phyloP scores from a whole-genome alignment of 2,329 filamentous ascomycete genomes.

The Trichoderma sp. region DNA sequence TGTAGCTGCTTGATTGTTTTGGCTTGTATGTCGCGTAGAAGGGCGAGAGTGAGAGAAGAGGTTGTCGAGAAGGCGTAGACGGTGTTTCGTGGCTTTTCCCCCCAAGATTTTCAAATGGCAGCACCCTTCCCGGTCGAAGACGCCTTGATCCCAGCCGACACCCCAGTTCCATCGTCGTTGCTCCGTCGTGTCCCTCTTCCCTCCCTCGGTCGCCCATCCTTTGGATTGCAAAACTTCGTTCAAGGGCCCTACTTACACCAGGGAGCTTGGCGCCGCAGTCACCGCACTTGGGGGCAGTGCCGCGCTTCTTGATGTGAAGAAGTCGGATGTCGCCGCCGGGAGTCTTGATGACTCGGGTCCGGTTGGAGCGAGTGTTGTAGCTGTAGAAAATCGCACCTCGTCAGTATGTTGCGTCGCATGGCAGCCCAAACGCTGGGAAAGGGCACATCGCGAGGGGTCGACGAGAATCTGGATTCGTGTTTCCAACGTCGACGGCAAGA shows the following conservation, averaged over 20 bases:
- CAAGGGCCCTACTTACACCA: conserved; percentile 73
- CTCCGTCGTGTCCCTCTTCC: not conserved
- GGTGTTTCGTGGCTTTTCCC: not conserved
- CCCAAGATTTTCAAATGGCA: not conserved
- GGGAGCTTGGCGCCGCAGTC: conserved; percentile 98
- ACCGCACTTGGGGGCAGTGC: conserved; percentile 97
- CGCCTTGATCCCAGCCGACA: not conserved
- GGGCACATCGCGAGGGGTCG: not conserved
- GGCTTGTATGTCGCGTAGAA: not conserved
- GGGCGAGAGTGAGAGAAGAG: conserved; percentile 2
- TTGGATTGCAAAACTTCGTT: conserved; percentile 30
- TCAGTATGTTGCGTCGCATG: conserved; percentile 33
- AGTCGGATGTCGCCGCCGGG: conserved; percentile 94
- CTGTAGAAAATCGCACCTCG: conserved; percentile 48
- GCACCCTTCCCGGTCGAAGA: not conserved
- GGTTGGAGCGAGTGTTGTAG: conserved; percentile 99
- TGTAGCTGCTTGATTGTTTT: not conserved
- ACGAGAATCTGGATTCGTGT: not conserved
- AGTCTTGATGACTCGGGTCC: conserved; percentile 93
- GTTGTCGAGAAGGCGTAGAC: not conserved
- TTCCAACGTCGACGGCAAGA: conserved; percentile 29
- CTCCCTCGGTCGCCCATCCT: not conserved
- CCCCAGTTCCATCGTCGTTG: not conserved
- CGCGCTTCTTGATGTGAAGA: conserved; percentile 99
- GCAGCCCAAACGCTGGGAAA: not conserved